Base-by-base conservation (phyloP, 2,329 filamentous ascomycete genomes). In the Ophiocordyceps sinensis region DNA sequence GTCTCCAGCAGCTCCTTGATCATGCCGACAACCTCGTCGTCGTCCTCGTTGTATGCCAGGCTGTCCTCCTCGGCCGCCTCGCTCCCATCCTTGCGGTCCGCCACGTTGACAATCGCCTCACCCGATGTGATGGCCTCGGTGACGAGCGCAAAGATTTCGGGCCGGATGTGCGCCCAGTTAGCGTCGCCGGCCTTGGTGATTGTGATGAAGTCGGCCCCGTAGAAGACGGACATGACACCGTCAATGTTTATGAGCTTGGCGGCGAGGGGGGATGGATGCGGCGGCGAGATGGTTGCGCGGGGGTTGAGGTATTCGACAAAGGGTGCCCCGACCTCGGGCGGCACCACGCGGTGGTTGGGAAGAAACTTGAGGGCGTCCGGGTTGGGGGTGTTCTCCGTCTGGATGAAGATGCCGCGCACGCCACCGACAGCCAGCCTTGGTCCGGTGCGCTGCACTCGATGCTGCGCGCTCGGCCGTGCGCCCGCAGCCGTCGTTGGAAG, bases 1-100 rank as follows among this genome's bases (percentile, higher is more conserved):
- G 91, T 98, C 63, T 98, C 91, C 30, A 98, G 70, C 28, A 98
- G 68, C 65, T 98, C 91, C 67, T 96, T 94, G 65, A 98, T 96
- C 91, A 96, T 96, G 44, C 86, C 83, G 9, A 98, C 82, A 11
- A 95, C 85, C 63, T 98, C 91, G 49, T 80, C 82, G 58, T 98
- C 91, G 47, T 93, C 81, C 57, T 94, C 87, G 52, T 89, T 79
- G 60, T 89, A 94, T 19, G 76, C 76, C 40, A 94, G 67, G 45
- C 77, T 83, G 53, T 94, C 86, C 45, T 75, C 74, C 46, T 66
- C 63, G 5, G 41, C 45, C 6, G 47, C 48, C 6, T 47, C 64
- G 45, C 64, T 71, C 51, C 56, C 74, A 48, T 74, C 57, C 44
- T 75, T 77, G 50, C 72, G 73, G 50, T 82, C 79, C 2, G 75